Evolutionary conservation across 306 rosid species (phyloP), one percentile per base, ranked within the genome.

Genomic region (Vicia sativa): DNA sequence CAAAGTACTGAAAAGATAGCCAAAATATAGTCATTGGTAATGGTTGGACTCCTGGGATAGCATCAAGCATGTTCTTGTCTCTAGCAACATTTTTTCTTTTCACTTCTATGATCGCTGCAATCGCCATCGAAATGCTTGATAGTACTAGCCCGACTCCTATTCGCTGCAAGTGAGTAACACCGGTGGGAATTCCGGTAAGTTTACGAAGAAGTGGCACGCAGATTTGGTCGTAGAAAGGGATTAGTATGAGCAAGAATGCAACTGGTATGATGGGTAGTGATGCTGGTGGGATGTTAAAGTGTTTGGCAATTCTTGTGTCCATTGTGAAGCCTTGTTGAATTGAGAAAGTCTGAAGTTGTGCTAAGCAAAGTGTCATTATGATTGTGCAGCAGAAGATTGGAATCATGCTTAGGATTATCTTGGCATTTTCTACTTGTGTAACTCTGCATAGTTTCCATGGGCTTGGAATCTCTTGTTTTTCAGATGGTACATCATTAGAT

Each of bases 291-390:
- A 92, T 86, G 46, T 85, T 29, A 38, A 89, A 86, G 8, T 83
- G 39, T 11, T 81, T 74, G 11, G 85, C 55, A 59, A 92, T 11
- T 3, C 50, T 85, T 9, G 81, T 81, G 87, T 92, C 86, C 98
- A 90, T 90, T 38, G 96, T 86, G 25, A 18, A 21, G 19, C 86
- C 90, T 74, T 92, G 98, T 26, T 80, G 84, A 79, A 92, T 73
- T 65, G 96, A 92, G 77, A 89, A 89, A 19, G 98, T 92, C 77
- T 89, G 98, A 39, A 92, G 96, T 39, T 92, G 98, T 37, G 98
- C 98, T 37, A 89, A 68, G 74, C 98, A 92, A 28, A 92, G 96
- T 6, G 96, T 92, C 96, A 92, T 87, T 55, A 86, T 76, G 14
- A 89, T 86, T 73, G 98, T 84, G 82, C 96, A 92, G 18, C 84